Conservation (phyloP, 2,329 filamentous ascomycete genomes). For the Stachybotrys chlorohalonatus region DNA sequence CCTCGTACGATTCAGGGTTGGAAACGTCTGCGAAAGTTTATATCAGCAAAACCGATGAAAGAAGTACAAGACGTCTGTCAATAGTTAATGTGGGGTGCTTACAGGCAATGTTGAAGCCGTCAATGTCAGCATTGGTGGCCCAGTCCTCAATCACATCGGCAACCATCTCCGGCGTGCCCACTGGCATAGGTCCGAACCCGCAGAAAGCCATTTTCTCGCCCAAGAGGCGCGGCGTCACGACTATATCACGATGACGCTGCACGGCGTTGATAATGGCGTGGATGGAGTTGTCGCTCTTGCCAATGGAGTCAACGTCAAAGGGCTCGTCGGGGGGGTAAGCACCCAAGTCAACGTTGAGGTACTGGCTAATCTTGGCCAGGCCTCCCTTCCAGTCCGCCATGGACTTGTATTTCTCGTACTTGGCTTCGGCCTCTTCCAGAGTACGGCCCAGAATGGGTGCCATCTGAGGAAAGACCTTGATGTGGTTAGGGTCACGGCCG, state of each 20-base stretch:
- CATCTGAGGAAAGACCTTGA: conserved; percentile 1
- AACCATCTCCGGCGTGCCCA: background rate
- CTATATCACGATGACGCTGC: conserved; percentile 6
- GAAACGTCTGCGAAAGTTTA: background rate
- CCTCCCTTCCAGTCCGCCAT: background rate
- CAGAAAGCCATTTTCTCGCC: conserved; percentile 26
- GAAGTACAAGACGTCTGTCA: background rate
- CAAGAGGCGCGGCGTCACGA: conserved; percentile 5
- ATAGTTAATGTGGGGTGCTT: background rate
- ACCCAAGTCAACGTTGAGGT: background rate
- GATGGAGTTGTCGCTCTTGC: background rate
- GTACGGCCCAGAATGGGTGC: background rate
- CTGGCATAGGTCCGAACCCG: conserved; percentile 7
- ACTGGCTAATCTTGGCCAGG: background rate
- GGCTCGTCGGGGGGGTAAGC: background rate
- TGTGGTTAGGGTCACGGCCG: background rate
- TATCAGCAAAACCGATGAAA: conserved; percentile 1
- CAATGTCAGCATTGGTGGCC: conserved; percentile 4
- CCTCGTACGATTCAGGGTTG: conserved; percentile 3
- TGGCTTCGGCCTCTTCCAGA: conserved; percentile 3
- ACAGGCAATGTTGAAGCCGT: conserved; percentile 4
- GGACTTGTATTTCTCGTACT: background rate
- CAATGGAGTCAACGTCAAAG: background rate
- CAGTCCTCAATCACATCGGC: conserved; percentile 4
- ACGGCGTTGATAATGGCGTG: background rate